Conservation (phyloP, 2,329 filamentous ascomycete species). For the Paraconiothyrium brasiliense region DNA sequence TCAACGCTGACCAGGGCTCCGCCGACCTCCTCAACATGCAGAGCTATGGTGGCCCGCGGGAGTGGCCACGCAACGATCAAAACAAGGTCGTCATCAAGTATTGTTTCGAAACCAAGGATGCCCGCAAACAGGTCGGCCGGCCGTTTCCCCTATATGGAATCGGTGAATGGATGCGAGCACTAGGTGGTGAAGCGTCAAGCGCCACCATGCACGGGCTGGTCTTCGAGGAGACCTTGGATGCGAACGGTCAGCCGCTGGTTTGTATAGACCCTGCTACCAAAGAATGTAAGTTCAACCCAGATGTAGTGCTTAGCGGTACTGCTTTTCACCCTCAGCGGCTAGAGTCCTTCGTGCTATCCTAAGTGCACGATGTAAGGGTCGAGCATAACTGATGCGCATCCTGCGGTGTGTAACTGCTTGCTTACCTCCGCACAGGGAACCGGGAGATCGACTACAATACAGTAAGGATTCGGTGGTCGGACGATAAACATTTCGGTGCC, state of each 20-base stretch:
- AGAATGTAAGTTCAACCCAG: neutral
- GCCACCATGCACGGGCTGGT: neutral
- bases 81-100: constrained; percentile 13
- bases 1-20: neutral
- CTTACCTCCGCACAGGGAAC: neutral
- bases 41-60: neutral
- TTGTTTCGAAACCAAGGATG: neutral
- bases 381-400: neutral
- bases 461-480: neutral
- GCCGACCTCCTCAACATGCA: constrained; percentile 9
- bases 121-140: neutral
- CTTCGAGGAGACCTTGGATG: constrained; percentile 7
- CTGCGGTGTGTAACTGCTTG: neutral
- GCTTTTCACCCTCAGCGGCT: neutral
- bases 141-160: neutral
- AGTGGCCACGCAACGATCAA: constrained; percentile 3
- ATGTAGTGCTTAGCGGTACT: neutral
- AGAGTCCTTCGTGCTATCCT: neutral
- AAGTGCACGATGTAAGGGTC: too few species aligned
- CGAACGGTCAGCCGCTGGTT: neutral
- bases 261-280: neutral
- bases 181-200: neutral
- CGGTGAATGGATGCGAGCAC: constrained; percentile 1
- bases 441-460: neutral
- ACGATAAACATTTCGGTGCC: neutral